Percentiles rank a stretch among this genome's conserved stretches.
Conservation (phyloP, 1,284 basidiomycete species). For the Melampsora allii-populina region DNA sequence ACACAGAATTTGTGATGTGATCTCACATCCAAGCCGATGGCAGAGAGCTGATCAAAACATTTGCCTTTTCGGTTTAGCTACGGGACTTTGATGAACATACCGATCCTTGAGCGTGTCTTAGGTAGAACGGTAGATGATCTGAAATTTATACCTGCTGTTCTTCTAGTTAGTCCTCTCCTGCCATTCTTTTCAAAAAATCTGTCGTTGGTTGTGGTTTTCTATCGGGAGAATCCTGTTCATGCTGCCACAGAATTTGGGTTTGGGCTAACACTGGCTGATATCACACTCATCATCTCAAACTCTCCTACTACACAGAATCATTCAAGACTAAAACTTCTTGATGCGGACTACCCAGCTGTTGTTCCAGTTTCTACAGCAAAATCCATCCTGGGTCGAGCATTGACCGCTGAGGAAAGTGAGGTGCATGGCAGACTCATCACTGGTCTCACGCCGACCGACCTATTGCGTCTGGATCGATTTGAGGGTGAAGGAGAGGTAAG, state of each 20-base stretch:
- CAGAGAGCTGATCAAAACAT: no score
- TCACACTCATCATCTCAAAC: not conserved
- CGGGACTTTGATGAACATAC: slow-evolving; percentile 19
- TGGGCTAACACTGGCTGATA: not conserved
- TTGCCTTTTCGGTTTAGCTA: not conserved
- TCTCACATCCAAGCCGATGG: no score
- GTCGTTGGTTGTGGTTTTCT: no score
- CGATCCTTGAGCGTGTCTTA: slow-evolving; percentile 12
- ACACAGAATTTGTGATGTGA: no score
- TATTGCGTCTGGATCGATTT: not conserved
- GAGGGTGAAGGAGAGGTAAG: not conserved
- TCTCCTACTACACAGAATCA: slow-evolving; percentile 1
- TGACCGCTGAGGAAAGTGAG: not conserved
- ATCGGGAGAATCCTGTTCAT: not conserved
- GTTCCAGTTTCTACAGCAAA: slow-evolving; percentile 5
- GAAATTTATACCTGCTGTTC: not conserved
- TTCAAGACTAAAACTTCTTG: slow-evolving; percentile 14
- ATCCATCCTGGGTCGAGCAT: not conserved
- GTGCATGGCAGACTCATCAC: not conserved
- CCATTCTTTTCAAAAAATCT: no score
- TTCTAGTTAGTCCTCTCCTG: not conserved
- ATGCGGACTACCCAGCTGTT: slow-evolving; percentile 21
- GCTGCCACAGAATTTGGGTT: not conserved
- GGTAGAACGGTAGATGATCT: slow-evolving; percentile 3
- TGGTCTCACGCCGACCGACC: not conserved